phyloP scores from a whole-genome alignment of 192 early-diverging fungal species.

The Mycoemilia scoparia region DNA sequence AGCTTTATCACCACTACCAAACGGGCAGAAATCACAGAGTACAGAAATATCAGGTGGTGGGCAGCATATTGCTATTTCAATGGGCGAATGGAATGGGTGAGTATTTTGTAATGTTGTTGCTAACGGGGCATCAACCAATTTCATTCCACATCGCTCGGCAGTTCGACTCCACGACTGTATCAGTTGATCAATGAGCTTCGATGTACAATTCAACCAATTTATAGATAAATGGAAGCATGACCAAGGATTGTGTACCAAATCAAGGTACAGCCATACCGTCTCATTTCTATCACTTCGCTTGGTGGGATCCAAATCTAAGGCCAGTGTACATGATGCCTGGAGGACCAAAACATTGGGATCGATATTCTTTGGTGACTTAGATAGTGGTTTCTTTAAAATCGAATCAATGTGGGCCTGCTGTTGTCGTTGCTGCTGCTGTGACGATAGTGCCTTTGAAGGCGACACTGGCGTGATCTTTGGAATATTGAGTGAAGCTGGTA shows the following conservation, averaged over 20 bases:
- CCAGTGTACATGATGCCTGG: slow-evolving; percentile 39
- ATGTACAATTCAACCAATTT: slow-evolving; percentile 90
- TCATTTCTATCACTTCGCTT: slow-evolving; percentile 61
- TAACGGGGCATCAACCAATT: slow-evolving; percentile 69
- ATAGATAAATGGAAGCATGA: slow-evolving; percentile 86
- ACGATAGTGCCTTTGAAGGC: no score
- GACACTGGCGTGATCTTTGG: no score
- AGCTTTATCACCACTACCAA: no score
- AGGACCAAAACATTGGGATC: no score
- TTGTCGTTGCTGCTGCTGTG: no score
- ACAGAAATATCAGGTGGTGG: no score
- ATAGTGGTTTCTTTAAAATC: no score
- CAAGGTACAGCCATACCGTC: slow-evolving; percentile 72
- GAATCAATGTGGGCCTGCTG: no score
- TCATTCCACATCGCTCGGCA: slow-evolving; percentile 74
- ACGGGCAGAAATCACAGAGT: no score
- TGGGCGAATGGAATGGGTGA: slow-evolving; percentile 77
- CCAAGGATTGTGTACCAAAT: slow-evolving; percentile 70
- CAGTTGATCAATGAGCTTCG: slow-evolving; percentile 70
- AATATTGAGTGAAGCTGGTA: no score
- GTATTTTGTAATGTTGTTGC: slow-evolving; percentile 37
- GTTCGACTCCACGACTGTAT: slow-evolving; percentile 57
- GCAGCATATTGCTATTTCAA: no score
- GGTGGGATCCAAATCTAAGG: slow-evolving; percentile 71
- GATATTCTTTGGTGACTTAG: no score